Evolutionary conservation across 345 rosid species (phyloP), one percentile per base, ranked within the genome.

Genomic region (Hirschfeldia incana): DNA sequence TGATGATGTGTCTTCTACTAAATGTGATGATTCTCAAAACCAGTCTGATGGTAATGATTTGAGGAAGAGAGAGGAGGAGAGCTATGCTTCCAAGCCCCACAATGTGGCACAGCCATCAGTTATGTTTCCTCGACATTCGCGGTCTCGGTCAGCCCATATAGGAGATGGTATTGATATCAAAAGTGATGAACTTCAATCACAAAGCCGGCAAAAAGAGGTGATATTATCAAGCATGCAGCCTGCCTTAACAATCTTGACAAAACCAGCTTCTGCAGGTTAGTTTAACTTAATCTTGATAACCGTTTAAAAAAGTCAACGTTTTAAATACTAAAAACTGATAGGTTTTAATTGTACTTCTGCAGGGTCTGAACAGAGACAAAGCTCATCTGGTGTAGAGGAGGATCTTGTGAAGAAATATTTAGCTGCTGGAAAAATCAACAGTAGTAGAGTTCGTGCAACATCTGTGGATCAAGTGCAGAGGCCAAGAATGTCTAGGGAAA

Each of bases 401-500:
- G 91, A 86, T 42, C 77, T 53, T 53, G 58, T 69, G 65, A 89
- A 71, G 76, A 81, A 55, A 76, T 79, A 71, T 70, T 67, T 81
- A 30, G 82, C 82, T 69, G 86, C 84, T 49, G 69, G 73, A 58
- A 84, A 75, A 80, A 85, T 68, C 57, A 85, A 69, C 59, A 69
- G 58, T 55, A 77, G 44, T 30, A 67, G 79, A 32, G 63, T 46
- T 15, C 76, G 78, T 44, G 70, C 68, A n/a, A 67, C 83, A 74
- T 69, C 69, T 7, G 82, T 74, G 37, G 95, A 89, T 75, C 88
- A 85, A 79, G 79, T 77, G 75, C 95, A 87, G 76, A 88, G 95
- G 82, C 77, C 70, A 55, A 85, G 94, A 85, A 89, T 85, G 72
- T 78, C 91, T 21, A 90, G 86, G 83, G 95, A 92, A 74, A 89